Base-by-base conservation (phyloP, 805 yeast genomes). In the Barnettozyma populi region DNA sequence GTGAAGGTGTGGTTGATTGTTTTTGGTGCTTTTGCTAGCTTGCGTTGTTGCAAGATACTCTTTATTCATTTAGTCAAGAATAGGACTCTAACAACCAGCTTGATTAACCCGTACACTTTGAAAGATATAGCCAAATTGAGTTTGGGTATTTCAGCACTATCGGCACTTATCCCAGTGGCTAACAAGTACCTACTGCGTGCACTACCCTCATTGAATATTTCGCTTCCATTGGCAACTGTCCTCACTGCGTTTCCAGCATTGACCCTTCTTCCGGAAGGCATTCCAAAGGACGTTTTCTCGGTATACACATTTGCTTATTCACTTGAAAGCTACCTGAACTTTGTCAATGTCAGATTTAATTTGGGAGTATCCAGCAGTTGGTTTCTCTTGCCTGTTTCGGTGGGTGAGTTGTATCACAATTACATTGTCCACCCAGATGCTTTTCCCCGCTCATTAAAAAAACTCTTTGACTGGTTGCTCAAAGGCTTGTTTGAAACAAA, bases 331-430 rank as follows among this genome's bases (percentile, higher is more conserved):
- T 36, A 32, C 2, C 14, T 50, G 5, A 43, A 41, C 7, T 48
- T 41, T 29, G 9, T 47, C 13, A 19, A 44, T 7, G 16, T 36
- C 19, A 24, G 16, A 2, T 31, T 31, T 2, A 46, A 43, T 0
- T 6, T 27, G 18, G 20, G 42, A 9, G n/a, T 44, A 18, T 10
- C 32, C 2, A 42, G 45, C 2, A 48, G 52, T 11, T 54, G 57
- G 59, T 42, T 50, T 5, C 42, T 57, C 8, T 11, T 48, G 10
- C 60, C 63, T 9, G 6, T 57, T 0, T 50, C 52, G 2, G 36
- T 49, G 6, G 45, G 52, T 42, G 57, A 57, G 43, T 27, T 57
- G 1, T 47, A 52, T 16, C 51, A 50, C n/a, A 19, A 47, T 43
- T 25, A 50, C 43, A 7, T 46, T 18, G 9, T 43, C 5, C 46